Conservation (phyloP, 257 asterid genomes). For the Catharanthus roseus region DNA sequence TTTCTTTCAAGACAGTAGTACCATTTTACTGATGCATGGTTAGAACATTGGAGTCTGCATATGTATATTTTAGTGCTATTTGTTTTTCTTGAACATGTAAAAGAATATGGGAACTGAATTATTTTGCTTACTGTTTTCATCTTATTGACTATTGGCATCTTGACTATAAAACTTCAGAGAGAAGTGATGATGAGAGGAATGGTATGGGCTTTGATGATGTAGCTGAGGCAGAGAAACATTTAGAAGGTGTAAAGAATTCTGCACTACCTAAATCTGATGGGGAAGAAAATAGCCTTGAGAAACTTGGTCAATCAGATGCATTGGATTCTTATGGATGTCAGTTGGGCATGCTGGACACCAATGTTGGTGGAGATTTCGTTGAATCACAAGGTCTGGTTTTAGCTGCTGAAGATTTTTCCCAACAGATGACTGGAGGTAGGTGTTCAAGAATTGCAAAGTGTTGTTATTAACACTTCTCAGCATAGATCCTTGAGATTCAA, state of each 20-base stretch:
- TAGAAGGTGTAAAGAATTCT: background rate
- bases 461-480: background rate
- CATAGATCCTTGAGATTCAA: background rate
- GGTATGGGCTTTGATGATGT: background rate
- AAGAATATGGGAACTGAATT: background rate
- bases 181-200: background rate
- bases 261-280: background rate
- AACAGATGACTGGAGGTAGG: background rate
- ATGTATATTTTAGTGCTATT: background rate
- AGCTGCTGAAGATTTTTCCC: constrained; percentile 16
- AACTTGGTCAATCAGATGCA: background rate
- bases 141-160: background rate
- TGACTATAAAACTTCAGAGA: background rate
- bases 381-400: background rate
- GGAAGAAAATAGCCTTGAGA: background rate
- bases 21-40: background rate
- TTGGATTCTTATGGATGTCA: constrained; percentile 6
- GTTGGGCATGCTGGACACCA: too few relatives aligned
- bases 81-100: background rate
- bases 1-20: background rate
- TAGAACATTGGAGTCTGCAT: background rate
- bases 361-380: too few relatives aligned
- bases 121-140: background rate
- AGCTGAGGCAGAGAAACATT: background rate
- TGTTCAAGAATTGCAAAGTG: background rate